phyloP scores from a whole-genome alignment of 2,329 filamentous ascomycete genomes.

The Lachnum nothofagi region DNA sequence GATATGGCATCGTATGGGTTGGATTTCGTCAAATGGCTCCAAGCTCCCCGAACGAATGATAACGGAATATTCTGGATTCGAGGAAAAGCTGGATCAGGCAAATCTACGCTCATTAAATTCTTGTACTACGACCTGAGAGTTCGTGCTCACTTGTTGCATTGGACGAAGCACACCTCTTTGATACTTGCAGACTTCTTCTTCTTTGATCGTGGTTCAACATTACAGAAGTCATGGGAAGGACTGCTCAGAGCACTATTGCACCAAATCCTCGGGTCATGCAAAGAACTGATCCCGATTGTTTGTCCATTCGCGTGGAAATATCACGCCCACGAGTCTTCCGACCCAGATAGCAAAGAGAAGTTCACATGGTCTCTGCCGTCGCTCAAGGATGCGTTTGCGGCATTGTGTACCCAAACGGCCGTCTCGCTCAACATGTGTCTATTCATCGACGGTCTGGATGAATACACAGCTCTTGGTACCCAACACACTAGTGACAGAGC shows the following conservation, averaged over 20 bases:
- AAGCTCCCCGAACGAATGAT: too few species aligned
- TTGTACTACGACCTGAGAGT: not conserved
- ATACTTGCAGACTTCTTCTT: constrained; percentile 16
- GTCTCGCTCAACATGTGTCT: not conserved
- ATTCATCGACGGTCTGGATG: constrained; percentile 10
- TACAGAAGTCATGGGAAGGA: constrained; percentile 26
- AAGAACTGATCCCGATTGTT: constrained; percentile 2
- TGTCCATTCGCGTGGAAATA: constrained; percentile 8
- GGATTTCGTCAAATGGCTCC: constrained; percentile 1
- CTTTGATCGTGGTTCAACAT: constrained; percentile 20
- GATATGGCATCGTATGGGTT: too few species aligned
- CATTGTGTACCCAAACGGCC: not conserved
- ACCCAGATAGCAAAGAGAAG: not conserved
- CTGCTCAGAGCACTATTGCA: constrained; percentile 22
- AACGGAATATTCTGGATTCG: constrained; percentile 7
- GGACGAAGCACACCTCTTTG: not conserved
- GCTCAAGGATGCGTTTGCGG: not conserved
- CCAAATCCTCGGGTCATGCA: constrained; percentile 11
- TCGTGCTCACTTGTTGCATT: not conserved
- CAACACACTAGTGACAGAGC: too few species aligned
- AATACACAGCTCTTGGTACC: too few species aligned
- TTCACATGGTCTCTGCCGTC: not conserved
- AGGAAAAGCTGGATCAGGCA: constrained; percentile 6
- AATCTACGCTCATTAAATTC: constrained; percentile 7
- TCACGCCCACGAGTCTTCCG: not conserved